Evolutionary conservation across 2,329 filamentous ascomycete genomes (phyloP), one percentile per base, ranked within the genome.

Genomic region (Xylariaceae sp.): DNA sequence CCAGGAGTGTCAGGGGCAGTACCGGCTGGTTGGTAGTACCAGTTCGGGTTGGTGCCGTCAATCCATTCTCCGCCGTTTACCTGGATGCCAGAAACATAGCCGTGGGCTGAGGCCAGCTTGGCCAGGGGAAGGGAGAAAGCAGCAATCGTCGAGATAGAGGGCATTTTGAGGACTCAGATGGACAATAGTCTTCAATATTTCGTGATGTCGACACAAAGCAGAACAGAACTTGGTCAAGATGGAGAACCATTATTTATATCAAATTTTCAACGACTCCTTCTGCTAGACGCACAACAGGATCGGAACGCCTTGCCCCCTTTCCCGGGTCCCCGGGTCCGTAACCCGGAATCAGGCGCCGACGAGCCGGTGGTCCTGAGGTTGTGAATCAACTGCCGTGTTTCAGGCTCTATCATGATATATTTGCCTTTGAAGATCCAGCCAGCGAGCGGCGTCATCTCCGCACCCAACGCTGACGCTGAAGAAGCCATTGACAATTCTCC

Each of bases 1-100:
- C 76, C 78, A 48, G 69, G 65, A 17, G 64, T 69, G 3, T 52
- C n/a, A 6, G 62, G 57, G 1, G 61, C 61, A 1, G 51, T 55
- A 8, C 63, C 67, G 1, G 50, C 44, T 2, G 66, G 61, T 18
- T 62, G 54, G 48, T 68, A 68, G 56, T 67, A 67, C 67, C 67
- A 69, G 60, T 67, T 68, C 1, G 67, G 67, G 58, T 69, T 65
- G 53, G 51, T 35, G 2, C 66, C 65, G 1, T 61, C 55, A 53
- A 67, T 56, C 62, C 57, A 64, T 9, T 47, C 13, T 11, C 60
- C 66, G 30, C 57, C 56, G 57, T 69, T 68, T 39, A 68, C 65
- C 51, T 55, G 60, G 45, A 68, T 56, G 8, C 66, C 67, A 18
- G 60, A 51, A 6, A 69, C 63, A 30, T 66, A 65, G 45, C 67